Percentiles rank a stretch among this genome's conserved stretches.
Evolutionary conservation across 257 asterid species (phyloP).

Genomic region (Nicotiana benthamiana): DNA sequence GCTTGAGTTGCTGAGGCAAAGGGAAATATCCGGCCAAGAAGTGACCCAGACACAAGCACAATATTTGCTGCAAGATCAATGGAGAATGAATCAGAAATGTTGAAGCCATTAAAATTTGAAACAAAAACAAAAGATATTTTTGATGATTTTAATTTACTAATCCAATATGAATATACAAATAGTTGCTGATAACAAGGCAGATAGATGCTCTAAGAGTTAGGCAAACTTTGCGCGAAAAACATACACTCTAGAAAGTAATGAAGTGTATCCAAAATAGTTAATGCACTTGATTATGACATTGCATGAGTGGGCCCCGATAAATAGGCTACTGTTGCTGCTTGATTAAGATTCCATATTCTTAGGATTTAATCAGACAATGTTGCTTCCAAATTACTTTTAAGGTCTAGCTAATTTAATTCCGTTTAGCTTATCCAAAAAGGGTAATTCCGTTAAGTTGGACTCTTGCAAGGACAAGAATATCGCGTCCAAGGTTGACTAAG

Average conservation of each 20-base stretch:
- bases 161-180: neutral
- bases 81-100: conserved; percentile 5
- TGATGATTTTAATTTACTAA: neutral
- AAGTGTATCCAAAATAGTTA: neutral
- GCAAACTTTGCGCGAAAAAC: neutral
- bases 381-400: neutral
- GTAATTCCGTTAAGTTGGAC: neutral
- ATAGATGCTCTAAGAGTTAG: neutral
- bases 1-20: conserved; percentile 39
- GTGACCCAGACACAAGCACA: conserved; percentile 69
- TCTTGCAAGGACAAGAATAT: neutral
- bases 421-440: neutral
- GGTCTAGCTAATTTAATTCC: neutral
- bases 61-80: conserved; percentile 50
- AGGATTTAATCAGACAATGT: neutral
- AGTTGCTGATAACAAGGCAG: neutral
- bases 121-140: neutral
- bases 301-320: neutral
- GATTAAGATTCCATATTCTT: neutral
- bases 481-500: neutral
- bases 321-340: neutral
- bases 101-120: neutral
- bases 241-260: neutral
- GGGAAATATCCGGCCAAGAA: conserved; percentile 75
- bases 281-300: neutral